These are phyloP conservation scores for Microcera coccophila DNA, from an alignment of 2,329 filamentous ascomycete species.

Conservation along the genomic window DNA sequence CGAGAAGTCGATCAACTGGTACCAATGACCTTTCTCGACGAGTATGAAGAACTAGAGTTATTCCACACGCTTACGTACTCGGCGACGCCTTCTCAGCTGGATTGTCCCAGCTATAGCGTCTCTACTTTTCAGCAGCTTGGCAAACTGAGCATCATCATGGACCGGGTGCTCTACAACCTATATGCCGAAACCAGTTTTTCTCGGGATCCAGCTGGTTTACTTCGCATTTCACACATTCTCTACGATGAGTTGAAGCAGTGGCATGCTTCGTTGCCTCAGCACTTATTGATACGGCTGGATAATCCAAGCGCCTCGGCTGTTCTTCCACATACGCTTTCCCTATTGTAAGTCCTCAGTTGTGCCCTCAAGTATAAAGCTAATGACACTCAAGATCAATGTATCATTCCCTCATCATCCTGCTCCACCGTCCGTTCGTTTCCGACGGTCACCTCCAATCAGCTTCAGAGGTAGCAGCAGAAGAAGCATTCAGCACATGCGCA, in stretches of 20 bases:
- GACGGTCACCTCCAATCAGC: conserved; percentile 44
- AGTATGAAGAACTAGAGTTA: conserved; percentile 48
- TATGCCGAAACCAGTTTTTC: conserved; percentile 38
- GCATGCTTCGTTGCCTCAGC: conserved; percentile 36
- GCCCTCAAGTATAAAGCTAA: neutral
- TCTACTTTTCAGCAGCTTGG: conserved; percentile 40
- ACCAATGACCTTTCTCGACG: conserved; percentile 43
- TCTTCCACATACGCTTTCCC: neutral
- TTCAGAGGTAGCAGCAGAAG: conserved; percentile 33
- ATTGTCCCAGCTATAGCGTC: conserved; percentile 37
- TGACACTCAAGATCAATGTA: conserved; percentile 32
- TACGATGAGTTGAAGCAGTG: conserved; percentile 39
- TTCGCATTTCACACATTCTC: conserved; percentile 30
- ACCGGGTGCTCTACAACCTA: conserved; percentile 40
- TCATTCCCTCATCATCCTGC: conserved; percentile 45
- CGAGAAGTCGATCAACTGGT: conserved; percentile 43
- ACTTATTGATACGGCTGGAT: conserved; percentile 25
- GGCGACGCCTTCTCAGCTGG: conserved; percentile 23
- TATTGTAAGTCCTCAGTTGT: neutral
- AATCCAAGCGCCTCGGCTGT: conserved; percentile 5
- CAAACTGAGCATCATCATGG: conserved; percentile 43
- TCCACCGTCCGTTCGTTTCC: conserved; percentile 50
- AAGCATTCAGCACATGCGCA: conserved; percentile 41
- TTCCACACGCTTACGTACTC: conserved; percentile 42
- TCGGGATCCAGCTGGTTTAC: conserved; percentile 26